These are phyloP conservation scores for Suillus hirtellus DNA, from an alignment of 768 basidiomycete species.

Conservation along the genomic window DNA sequence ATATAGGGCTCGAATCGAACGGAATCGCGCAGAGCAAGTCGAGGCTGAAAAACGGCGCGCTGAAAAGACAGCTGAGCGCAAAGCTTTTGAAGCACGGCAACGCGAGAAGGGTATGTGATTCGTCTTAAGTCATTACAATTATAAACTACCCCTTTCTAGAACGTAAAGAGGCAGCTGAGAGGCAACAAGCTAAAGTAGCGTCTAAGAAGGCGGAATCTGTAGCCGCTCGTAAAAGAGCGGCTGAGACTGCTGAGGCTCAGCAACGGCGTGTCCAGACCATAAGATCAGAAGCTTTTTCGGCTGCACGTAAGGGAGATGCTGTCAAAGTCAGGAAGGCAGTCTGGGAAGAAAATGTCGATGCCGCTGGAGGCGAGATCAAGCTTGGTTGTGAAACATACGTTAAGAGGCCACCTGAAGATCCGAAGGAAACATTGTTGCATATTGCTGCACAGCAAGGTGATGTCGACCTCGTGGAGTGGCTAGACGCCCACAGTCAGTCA, in stretches of 20 bases:
- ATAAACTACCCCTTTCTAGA: conserved; percentile 36
- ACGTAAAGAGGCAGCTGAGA: conserved; percentile 54
- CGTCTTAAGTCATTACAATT: conserved; percentile 15
- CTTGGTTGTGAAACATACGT: conserved; percentile 54
- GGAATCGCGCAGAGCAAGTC: conserved; percentile 52
- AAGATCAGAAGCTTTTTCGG: conserved; percentile 64
- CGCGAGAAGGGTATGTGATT: conserved; percentile 50
- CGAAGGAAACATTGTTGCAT: conserved; percentile 68
- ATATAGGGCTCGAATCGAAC: conserved; percentile 51
- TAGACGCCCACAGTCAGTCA: conserved; percentile 67
- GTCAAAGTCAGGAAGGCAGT: conserved; percentile 61
- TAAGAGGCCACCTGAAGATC: conserved; percentile 47
- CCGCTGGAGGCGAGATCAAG: conserved; percentile 69
- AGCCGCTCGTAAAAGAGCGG: conserved; percentile 45
- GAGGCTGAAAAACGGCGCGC: conserved; percentile 54
- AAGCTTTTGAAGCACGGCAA: conserved; percentile 43
- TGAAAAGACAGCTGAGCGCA: conserved; percentile 49
- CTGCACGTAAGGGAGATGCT: conserved; percentile 56
- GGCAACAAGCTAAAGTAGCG: conserved; percentile 55
- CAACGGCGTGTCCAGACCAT: conserved; percentile 52
- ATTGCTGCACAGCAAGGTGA: conserved; percentile 61
- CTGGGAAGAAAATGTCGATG: conserved; percentile 71
- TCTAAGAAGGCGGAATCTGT: conserved; percentile 59
- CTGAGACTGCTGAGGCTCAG: conserved; percentile 46
- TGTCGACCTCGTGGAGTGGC: conserved; percentile 61